These are phyloP conservation scores for Boletus reticulatus DNA, from an alignment of 768 basidiomycete species.

Conservation along the genomic window DNA sequence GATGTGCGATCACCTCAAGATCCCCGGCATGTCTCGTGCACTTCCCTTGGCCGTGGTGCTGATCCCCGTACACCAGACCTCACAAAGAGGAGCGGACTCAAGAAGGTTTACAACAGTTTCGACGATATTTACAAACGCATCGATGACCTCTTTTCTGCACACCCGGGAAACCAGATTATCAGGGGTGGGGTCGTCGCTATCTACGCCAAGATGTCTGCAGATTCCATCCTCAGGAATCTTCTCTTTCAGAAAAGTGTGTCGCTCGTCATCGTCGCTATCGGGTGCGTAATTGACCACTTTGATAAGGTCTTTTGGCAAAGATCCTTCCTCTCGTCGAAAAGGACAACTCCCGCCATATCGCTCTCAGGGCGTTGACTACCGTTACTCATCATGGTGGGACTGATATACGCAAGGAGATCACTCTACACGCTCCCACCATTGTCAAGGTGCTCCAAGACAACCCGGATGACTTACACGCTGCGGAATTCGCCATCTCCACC, in stretches of 20 bases:
- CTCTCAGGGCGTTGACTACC: constrained; percentile 53
- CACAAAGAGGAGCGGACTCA: constrained; percentile 54
- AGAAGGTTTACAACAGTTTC: constrained; percentile 60
- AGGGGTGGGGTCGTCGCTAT: constrained; percentile 59
- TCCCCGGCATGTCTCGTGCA: constrained; percentile 45
- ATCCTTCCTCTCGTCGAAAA: constrained; percentile 53
- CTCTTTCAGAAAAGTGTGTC: constrained; percentile 52
- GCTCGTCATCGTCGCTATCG: not conserved
- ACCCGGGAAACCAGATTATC: constrained; percentile 45
- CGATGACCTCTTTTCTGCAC: constrained; percentile 46
- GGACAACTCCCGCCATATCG: constrained; percentile 48
- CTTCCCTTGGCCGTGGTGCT: not conserved
- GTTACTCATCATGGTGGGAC: constrained; percentile 62
- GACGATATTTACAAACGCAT: constrained; percentile 48
- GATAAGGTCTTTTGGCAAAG: constrained; percentile 53
- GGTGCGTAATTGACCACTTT: not conserved
- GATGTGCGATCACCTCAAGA: constrained; percentile 48
- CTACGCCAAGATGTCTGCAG: constrained; percentile 61
- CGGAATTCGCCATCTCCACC: constrained; percentile 50
- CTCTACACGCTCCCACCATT: constrained; percentile 40
- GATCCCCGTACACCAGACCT: constrained; percentile 42
- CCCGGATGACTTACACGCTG: constrained; percentile 48
- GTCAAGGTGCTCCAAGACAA: constrained; percentile 46
- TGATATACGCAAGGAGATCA: constrained; percentile 49
- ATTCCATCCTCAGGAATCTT: constrained; percentile 58